Conservation (phyloP, 495 filamentous ascomycete genomes). For the Tuber aestivum region DNA sequence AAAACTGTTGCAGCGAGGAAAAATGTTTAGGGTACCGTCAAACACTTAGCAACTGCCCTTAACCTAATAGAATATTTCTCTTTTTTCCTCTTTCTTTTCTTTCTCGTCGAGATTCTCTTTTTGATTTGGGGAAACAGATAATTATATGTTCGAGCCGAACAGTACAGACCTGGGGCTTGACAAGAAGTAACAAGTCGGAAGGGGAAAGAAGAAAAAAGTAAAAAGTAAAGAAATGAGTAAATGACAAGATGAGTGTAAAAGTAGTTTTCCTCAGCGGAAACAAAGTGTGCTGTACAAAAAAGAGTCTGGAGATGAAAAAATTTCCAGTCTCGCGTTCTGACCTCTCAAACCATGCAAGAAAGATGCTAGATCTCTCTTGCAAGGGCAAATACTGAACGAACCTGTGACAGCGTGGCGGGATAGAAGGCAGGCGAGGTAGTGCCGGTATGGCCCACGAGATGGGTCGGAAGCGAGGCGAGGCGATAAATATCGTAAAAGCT, state of each 20-base stretch:
- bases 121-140: slow-evolving; percentile 39
- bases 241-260: slow-evolving; percentile 1
- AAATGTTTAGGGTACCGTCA: slow-evolving; percentile 11
- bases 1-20: slow-evolving; percentile 26
- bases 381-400: not conserved
- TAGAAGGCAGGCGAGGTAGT: not conserved
- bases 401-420: not conserved
- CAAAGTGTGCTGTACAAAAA: slow-evolving; percentile 6
- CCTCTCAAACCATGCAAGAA: not conserved
- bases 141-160: slow-evolving; percentile 8
- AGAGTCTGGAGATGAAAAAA: slow-evolving; percentile 5
- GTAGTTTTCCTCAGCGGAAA: slow-evolving; percentile 5
- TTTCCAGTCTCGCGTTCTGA: slow-evolving; percentile 1
- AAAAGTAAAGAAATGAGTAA: not conserved
- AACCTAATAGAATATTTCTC: slow-evolving; percentile 34
- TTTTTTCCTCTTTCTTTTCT: slow-evolving; percentile 21
- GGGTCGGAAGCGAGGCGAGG: slow-evolving; percentile 1
- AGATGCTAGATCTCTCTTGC: not conserved
- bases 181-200: not conserved
- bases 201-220: not conserved
- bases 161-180: slow-evolving; percentile 1
- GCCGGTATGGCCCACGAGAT: not conserved
- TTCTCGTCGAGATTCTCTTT: slow-evolving; percentile 37
- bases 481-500: not conserved
- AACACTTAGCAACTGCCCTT: slow-evolving; percentile 3